Base-by-base conservation (phyloP, 2,329 filamentous ascomycete species). In the Pezizomycotina sp. region DNA sequence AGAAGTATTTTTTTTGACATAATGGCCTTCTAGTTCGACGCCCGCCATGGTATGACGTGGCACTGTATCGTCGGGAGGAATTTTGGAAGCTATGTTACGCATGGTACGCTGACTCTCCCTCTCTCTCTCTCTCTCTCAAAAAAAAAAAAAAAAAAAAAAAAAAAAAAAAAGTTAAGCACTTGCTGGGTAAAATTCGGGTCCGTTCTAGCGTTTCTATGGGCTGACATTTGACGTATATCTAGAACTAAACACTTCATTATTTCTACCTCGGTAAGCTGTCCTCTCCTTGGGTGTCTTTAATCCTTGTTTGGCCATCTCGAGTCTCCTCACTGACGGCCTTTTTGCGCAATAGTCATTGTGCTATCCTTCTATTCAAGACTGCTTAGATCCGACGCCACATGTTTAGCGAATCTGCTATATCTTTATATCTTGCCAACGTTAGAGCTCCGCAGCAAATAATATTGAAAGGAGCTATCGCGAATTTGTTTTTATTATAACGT, bases 171-270 rank as follows among this genome's bases (percentile, higher is more conserved):
- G 21, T 9, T 7, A 15, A 12, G 13, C 14, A 14, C 20, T 15
- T 24, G 13, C 26, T 29, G 5, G 15, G 5, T 13, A 14, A 9
- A 15, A 23, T 18, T 4, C 5, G 18, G 7, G 13, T 20, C 20
- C 15, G 12, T 6, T 28, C 38, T 36, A 42, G n/a, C n/a, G n/a
- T n/a, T n/a, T n/a, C n/a, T n/a, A n/a, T n/a, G n/a, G n/a, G n/a
- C n/a, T n/a, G n/a, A n/a, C n/a, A n/a, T n/a, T n/a, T n/a, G n/a
- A n/a, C n/a, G n/a, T n/a, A n/a, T n/a, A n/a, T n/a, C n/a, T n/a
- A 89, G 95, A 61, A 95, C 89, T 18, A 95, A 95, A 65, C 89
- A 98, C 62, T 98, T 98, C 66, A 93, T 98, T 98, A 98, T 66
- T 98, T 98, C 66, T 98, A 98, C 65, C 77, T 98, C 42, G 89